A percentile compares a stretch with the other conserved stretches of the same genome.
Evolutionary conservation across 2,329 filamentous ascomycete species (phyloP).

Genomic region (Aspergillus spinulosporus): DNA sequence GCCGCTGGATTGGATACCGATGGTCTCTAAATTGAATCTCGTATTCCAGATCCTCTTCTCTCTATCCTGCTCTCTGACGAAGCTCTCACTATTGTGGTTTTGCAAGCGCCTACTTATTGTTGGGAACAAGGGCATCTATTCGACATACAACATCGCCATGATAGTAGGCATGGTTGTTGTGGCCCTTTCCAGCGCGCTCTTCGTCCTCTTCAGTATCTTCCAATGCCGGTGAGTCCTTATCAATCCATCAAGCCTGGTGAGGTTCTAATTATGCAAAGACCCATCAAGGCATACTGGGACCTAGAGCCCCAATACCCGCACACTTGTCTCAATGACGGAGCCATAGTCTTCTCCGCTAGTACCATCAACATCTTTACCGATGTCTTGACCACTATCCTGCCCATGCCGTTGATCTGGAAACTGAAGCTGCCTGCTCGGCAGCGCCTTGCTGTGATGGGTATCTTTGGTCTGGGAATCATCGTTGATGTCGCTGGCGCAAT

Average conservation of each 20-base stretch:
- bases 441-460: constrained; percentile 39
- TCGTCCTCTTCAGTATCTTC: constrained; percentile 38
- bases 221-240: constrained; percentile 42
- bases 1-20: constrained; percentile 28
- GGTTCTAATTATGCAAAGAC: constrained; percentile 25
- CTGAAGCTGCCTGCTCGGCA: constrained; percentile 39
- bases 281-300: constrained; percentile 38
- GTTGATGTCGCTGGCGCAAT: constrained; percentile 38
- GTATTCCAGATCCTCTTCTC: constrained; percentile 41
- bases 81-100: constrained; percentile 42
- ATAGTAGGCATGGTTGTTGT: constrained; percentile 35
- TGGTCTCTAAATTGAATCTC: constrained; percentile 39
- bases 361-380: constrained; percentile 42
- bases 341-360: constrained; percentile 37
- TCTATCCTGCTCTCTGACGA: constrained; percentile 36
- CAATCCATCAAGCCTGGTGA: background rate
- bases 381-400: constrained; percentile 36
- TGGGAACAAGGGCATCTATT: constrained; percentile 30
- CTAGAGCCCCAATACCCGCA: constrained; percentile 27
- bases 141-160: constrained; percentile 27
- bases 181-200: constrained; percentile 30
- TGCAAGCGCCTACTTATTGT: constrained; percentile 35
- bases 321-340: constrained; percentile 32
- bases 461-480: constrained; percentile 41
- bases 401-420: constrained; percentile 45